A percentile compares a stretch with the other conserved stretches of the same genome.
Evolutionary conservation across 768 basidiomycete species (phyloP).

Genomic region (Russula olivacea): DNA sequence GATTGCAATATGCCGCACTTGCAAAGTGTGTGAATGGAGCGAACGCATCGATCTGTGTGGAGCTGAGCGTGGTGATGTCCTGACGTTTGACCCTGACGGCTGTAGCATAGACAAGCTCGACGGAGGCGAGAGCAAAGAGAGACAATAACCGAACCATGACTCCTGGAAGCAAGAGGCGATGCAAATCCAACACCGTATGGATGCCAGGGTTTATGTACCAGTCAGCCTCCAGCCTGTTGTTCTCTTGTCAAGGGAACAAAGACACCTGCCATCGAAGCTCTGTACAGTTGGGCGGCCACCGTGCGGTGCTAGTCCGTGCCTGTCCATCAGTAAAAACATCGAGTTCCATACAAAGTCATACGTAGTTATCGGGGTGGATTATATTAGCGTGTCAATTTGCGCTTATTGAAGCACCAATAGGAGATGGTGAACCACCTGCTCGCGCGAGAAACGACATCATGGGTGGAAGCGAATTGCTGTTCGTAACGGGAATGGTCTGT

Average conservation of each 20-base stretch:
- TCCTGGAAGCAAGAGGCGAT: neutral
- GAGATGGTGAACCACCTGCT: neutral
- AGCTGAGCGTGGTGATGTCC: slow-evolving; percentile 26
- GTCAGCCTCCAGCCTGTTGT: neutral
- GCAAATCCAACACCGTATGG: neutral
- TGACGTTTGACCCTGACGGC: slow-evolving; percentile 6
- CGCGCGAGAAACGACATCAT: neutral
- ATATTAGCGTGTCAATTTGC: neutral
- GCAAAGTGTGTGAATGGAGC: slow-evolving; percentile 32
- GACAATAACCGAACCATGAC: neutral
- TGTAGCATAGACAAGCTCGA: neutral
- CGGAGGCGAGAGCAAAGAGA: neutral
- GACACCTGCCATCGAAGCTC: too few relatives aligned
- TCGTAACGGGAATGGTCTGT: neutral
- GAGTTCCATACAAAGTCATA: neutral
- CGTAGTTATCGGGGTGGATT: neutral
- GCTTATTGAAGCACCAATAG: neutral
- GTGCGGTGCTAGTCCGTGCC: too few relatives aligned
- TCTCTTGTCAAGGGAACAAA: neutral
- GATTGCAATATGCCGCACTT: slow-evolving; percentile 32
- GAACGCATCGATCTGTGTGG: slow-evolving; percentile 29
- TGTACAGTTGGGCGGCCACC: neutral
- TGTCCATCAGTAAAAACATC: neutral
- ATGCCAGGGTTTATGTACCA: neutral
- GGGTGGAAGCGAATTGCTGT: neutral